phyloP scores from a whole-genome alignment of 2,329 filamentous ascomycete genomes.

The Ophiosphaerella korrae region DNA sequence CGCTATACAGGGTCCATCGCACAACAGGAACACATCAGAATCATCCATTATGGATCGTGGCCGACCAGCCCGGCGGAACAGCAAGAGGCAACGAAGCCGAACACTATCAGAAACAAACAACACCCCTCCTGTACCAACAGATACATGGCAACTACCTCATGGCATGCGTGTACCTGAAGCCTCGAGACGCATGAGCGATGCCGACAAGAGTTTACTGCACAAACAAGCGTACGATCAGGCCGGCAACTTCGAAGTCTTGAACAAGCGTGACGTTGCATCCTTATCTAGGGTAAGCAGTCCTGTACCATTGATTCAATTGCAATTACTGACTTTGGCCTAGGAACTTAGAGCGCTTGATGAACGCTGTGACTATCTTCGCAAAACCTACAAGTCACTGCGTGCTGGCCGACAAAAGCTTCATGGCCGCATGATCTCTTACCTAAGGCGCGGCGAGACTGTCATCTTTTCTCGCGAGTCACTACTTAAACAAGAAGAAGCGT shows the following conservation, averaged over 20 bases:
- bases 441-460: constrained; percentile 71
- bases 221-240: constrained; percentile 48
- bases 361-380: constrained; percentile 76
- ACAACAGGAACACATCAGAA: constrained; percentile 46
- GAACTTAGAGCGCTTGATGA: constrained; percentile 79
- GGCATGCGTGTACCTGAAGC: constrained; percentile 47
- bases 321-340: constrained; percentile 46
- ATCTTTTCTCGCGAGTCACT: constrained; percentile 76
- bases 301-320: neutral
- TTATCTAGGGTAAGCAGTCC: constrained; percentile 63
- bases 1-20: constrained; percentile 19
- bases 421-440: constrained; percentile 75
- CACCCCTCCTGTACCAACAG: constrained; percentile 24
- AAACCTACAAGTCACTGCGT: constrained; percentile 75
- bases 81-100: constrained; percentile 39
- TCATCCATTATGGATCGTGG: constrained; percentile 48
- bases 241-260: constrained; percentile 48
- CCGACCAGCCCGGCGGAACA: constrained; percentile 38
- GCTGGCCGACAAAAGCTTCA: constrained; percentile 79
- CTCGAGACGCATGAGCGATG: constrained; percentile 36
- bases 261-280: constrained; percentile 48
- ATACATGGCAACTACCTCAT: constrained; percentile 44
- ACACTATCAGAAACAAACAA: constrained; percentile 42
- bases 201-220: constrained; percentile 44
- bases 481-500: constrained; percentile 78